Percentiles rank a stretch among this genome's conserved stretches.
Evolutionary conservation across 177 flowering plant genomes (phyloP).

Genomic region (Vitis hybrid): DNA sequence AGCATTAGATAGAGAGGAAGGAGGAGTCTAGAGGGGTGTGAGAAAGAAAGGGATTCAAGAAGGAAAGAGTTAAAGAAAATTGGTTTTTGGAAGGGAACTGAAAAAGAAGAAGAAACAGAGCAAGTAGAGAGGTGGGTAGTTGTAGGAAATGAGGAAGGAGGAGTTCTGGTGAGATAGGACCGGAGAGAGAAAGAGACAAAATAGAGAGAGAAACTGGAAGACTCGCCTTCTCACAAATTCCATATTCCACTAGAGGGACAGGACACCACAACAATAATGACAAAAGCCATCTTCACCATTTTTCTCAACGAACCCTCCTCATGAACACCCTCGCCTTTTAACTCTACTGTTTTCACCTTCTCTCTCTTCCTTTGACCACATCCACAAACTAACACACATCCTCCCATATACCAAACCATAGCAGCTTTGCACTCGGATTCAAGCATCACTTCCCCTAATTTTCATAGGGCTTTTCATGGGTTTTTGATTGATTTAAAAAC

Average conservation of each 20-base stretch:
- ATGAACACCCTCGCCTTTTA: background rate
- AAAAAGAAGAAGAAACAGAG: no score
- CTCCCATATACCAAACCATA: background rate
- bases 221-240: constrained; percentile 32
- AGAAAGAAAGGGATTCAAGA: no score
- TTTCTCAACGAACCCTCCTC: constrained; percentile 23
- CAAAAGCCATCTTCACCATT: constrained; percentile 26
- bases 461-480: constrained; percentile 17
- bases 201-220: background rate
- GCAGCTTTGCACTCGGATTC: background rate
- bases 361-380: background rate
- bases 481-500: constrained; percentile 34
- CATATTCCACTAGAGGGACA: constrained; percentile 24
- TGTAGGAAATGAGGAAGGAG: no score
- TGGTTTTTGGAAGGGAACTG: no score
- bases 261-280: constrained; percentile 22
- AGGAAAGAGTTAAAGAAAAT: no score
- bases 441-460: constrained; percentile 4
- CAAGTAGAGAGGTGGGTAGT: no score
- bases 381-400: no score
- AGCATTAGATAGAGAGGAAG: no score
- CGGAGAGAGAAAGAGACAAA: background rate
- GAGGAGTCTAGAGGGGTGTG: no score
- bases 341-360: constrained; percentile 1
- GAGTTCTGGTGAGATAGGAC: background rate